Base-by-base conservation (phyloP, 352 stramenopile species). In the Thalassiosira ordinaria region DNA sequence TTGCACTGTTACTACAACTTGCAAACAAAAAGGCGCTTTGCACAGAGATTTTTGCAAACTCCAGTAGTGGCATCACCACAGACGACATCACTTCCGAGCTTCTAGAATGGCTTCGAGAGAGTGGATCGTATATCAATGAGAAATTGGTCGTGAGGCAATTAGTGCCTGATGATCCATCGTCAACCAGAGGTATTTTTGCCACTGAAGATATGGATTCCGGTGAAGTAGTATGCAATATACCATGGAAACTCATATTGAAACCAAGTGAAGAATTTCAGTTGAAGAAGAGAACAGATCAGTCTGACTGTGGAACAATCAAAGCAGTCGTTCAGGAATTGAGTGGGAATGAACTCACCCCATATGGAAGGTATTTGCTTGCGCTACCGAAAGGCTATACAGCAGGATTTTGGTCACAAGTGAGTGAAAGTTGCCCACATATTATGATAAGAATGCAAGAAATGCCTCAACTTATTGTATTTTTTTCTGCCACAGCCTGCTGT, bases 71-170 rank as follows among this genome's bases (percentile, higher is more conserved):
- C n/a, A n/a, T n/a, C n/a, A n/a, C n/a, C n/a, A n/a, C n/a, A n/a
- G n/a, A n/a, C 33, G 33, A 41, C 33, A 11, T 41, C 33, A 11
- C 33, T 11, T 11, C 5, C 11, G 11, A 31, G 14, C 16, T 82
- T 46, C 41, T 87, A 4, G 20, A 84, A 5, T 87, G 80, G 80
- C 49, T 87, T 0, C 44, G 49, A n/a, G 37, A 37, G 3, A 65
- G 71, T 47, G 74, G 74, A 39, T 76, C 70, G 14, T 86, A 67
- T 52, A 72, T 86, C 37, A 75, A 67, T 57, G 53, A 72, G 4
- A 86, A 89, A 44, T 16, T 84, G 16, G 47, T 73, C 61, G 71
- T 89, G 18, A 65, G 73, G 24, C 73, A 69, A n/a, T 8, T 60
- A 9, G 62, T 67, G 31, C 69, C 69, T 26, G 7, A 18, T 24